Evolutionary conservation across 2,329 filamentous ascomycete species (phyloP).

Genomic region (Colletotrichum orchidophilum): DNA sequence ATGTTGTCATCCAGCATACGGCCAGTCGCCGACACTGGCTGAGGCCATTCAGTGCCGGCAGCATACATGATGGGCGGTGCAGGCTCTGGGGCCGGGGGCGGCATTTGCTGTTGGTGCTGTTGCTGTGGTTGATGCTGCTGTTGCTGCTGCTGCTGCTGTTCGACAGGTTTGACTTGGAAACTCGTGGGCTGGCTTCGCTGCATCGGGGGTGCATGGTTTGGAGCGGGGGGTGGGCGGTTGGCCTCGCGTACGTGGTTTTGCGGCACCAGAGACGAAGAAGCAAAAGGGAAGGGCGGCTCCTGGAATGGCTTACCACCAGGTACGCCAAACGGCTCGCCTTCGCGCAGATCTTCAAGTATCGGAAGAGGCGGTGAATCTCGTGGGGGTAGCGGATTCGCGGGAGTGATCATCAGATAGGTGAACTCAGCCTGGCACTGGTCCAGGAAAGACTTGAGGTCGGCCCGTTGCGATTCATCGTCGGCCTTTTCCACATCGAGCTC

Average conservation of each 20-base stretch:
- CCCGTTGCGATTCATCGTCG: slow-evolving; percentile 61
- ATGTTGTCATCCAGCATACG: slow-evolving; percentile 46
- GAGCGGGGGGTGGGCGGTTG: slow-evolving; percentile 62
- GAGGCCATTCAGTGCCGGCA: slow-evolving; percentile 44
- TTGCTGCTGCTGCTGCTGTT: slow-evolving; percentile 54
- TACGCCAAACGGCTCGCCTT: slow-evolving; percentile 61
- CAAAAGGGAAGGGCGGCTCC: slow-evolving; percentile 39
- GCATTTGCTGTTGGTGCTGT: slow-evolving; percentile 44
- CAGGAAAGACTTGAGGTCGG: slow-evolving; percentile 68
- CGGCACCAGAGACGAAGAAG: slow-evolving; percentile 27
- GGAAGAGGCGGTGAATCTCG: slow-evolving; percentile 69
- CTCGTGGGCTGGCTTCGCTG: slow-evolving; percentile 50
- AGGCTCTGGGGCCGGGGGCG: slow-evolving; percentile 62
- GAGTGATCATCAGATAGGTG: slow-evolving; percentile 74
- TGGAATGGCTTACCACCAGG: slow-evolving; percentile 49
- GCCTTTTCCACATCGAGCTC: slow-evolving; percentile 52
- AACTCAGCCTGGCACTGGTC: slow-evolving; percentile 74
- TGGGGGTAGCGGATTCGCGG: slow-evolving; percentile 72
- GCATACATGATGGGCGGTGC: slow-evolving; percentile 50
- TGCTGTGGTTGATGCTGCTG: background rate
- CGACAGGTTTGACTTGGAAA: slow-evolving; percentile 45
- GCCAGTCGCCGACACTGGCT: slow-evolving; percentile 37
- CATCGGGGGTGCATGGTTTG: slow-evolving; percentile 68
- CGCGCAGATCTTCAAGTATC: slow-evolving; percentile 67
- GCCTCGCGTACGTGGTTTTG: slow-evolving; percentile 68